These are phyloP conservation scores for Papilionanthe hybrid DNA, from an alignment of 116 monocot species.

Conservation along the genomic window DNA sequence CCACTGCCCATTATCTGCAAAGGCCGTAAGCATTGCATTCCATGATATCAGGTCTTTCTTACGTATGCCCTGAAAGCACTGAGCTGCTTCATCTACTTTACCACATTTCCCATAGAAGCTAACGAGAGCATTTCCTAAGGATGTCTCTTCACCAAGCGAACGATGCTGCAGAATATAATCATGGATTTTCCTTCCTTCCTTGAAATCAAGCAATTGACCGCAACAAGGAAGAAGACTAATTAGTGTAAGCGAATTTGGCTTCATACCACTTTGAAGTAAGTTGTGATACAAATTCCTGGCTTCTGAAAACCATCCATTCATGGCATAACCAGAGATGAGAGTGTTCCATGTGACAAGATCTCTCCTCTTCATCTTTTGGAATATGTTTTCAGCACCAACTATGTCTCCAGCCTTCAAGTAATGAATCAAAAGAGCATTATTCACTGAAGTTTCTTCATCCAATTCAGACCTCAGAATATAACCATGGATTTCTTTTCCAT, in stretches of 20 bases:
- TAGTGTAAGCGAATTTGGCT: conserved; percentile 48
- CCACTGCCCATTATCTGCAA: conserved; percentile 30
- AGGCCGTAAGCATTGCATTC: conserved; percentile 62
- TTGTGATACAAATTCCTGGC: conserved; percentile 44
- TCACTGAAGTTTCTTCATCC: conserved; percentile 29
- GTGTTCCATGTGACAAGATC: conserved; percentile 65
- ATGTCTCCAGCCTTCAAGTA: conserved; percentile 51
- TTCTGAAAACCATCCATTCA: conserved; percentile 26
- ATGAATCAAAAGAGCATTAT: conserved; percentile 58
- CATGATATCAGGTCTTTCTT: conserved; percentile 56
- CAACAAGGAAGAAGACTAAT: conserved; percentile 46
- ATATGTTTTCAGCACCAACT: conserved; percentile 31
- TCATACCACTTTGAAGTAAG: conserved; percentile 22
- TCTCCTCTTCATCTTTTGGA: conserved; percentile 27
- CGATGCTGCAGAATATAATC: conserved; percentile 19
- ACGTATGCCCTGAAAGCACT: conserved; percentile 21
- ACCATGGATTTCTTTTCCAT: conserved; percentile 52
- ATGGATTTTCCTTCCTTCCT: conserved; percentile 62
- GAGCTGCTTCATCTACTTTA: conserved; percentile 36
- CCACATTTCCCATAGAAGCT: conserved; percentile 62
- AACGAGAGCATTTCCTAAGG: conserved; percentile 60
- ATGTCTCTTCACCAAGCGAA: conserved; percentile 30
- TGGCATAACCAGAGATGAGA: conserved; percentile 43
- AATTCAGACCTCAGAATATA: conserved; percentile 25
- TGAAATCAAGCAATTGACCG: conserved; percentile 32